Evolutionary conservation across 495 filamentous ascomycete species (phyloP).

Genomic region (Trichoderma reesei): DNA sequence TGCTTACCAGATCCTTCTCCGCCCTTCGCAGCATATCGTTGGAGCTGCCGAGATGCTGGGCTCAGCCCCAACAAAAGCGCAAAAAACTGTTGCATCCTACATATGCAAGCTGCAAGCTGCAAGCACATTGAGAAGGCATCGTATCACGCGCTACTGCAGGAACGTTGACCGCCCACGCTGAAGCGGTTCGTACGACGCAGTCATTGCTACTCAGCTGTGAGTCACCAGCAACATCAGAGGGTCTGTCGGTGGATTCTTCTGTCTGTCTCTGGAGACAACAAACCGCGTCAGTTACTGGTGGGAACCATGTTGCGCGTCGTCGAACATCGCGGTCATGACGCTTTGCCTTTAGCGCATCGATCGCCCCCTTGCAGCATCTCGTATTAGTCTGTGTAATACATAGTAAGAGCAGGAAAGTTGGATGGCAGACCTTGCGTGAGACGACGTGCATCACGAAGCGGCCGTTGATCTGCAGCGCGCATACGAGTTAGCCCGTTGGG

Average conservation of each 20-base stretch:
- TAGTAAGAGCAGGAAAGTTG: neutral
- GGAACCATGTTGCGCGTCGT: no score
- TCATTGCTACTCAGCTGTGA: neutral
- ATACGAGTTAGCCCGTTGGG: neutral
- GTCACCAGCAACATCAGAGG: neutral
- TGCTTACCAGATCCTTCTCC: neutral
- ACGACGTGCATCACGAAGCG: neutral
- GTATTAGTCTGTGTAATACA: neutral
- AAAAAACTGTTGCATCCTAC: neutral
- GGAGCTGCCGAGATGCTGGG: neutral
- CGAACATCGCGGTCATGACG: no score
- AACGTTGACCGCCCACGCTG: neutral
- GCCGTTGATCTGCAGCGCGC: neutral
- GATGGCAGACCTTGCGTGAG: neutral
- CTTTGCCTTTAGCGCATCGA: no score
- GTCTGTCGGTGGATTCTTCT: no score
- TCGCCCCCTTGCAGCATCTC: no score
- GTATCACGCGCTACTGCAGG: conserved; percentile 6
- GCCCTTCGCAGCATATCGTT: neutral
- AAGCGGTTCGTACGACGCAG: neutral
- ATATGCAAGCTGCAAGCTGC: neutral
- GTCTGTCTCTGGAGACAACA: no score
- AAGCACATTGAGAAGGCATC: neutral
- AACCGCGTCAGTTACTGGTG: no score
- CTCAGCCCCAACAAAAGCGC: neutral